A percentile compares a stretch with the other conserved stretches of the same genome.
phyloP scores from a whole-genome alignment of 2,329 filamentous ascomycete genomes.

The Aquanectria penicillioides region DNA sequence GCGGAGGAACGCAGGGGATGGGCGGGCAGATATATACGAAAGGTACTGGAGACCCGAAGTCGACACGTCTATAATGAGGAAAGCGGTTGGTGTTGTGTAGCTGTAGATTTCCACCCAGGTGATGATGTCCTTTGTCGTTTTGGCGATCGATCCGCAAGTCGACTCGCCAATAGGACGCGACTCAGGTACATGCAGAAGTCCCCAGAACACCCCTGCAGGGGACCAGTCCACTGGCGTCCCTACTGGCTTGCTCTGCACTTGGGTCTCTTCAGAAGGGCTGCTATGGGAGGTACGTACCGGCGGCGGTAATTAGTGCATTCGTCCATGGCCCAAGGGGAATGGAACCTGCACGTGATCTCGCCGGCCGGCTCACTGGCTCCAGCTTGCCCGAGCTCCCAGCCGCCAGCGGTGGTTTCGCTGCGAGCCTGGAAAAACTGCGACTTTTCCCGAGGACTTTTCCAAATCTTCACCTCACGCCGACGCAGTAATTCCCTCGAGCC shows the following conservation, averaged over 20 bases:
- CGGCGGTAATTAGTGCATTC: background rate
- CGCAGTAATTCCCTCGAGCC: slow-evolving; percentile 53
- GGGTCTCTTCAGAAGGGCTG: too few species aligned
- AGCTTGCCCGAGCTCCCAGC: slow-evolving; percentile 49
- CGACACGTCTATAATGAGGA: background rate
- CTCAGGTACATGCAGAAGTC: background rate
- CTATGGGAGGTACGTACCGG: slow-evolving; percentile 22
- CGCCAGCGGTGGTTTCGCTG: slow-evolving; percentile 37
- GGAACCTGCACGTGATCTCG: slow-evolving; percentile 38
- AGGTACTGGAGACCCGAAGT: too few species aligned
- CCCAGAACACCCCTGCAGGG: slow-evolving; percentile 16
- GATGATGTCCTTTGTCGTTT: slow-evolving; percentile 8
- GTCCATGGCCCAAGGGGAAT: slow-evolving; percentile 10
- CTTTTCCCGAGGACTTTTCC: slow-evolving; percentile 57
- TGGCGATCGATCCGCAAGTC: slow-evolving; percentile 8
- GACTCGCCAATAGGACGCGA: slow-evolving; percentile 21
- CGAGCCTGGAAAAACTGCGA: slow-evolving; percentile 55
- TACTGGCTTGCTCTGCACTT: too few species aligned
- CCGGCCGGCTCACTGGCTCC: slow-evolving; percentile 37
- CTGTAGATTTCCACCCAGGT: background rate
- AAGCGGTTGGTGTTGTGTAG: background rate
- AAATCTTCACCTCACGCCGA: slow-evolving; percentile 53
- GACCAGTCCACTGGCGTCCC: slow-evolving; percentile 19
- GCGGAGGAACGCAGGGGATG: background rate
- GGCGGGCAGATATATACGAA: too few species aligned